Evolutionary conservation across 257 asterid genomes (phyloP), one percentile per base, ranked within the genome.

Genomic region (Echites panduratus): DNA sequence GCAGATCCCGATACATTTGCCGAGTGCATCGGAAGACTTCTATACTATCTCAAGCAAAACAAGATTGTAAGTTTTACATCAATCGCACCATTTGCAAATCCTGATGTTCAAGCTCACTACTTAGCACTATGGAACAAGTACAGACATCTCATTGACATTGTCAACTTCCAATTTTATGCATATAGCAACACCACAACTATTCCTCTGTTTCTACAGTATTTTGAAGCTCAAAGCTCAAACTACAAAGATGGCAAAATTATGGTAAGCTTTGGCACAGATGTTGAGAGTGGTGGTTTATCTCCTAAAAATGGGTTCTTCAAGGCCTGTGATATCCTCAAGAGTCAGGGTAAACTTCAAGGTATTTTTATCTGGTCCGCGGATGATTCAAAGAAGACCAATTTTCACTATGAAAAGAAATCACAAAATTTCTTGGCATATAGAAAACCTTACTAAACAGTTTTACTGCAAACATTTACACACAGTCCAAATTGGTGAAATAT

Each of bases 351-450:
- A 44, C 96, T 90, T 80, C 82, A 83, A 20, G 97, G 97, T 67
- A 90, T 88, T 79, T 90, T 90, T 75, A 81, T 90, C 71, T 88
- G 96, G 96, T 87, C 93, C 50, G 97, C 97, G 29, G 97, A 88
- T 81, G 89, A 90, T 70, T 90, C 97, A 29, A 84, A 79, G 90
- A 75, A 83, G 82, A 79, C 66, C 40, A 70, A 82, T 47, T 90
- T 88, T 76, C 27, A 5, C 52, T 81, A 85, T 58, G 96, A 88
- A 81, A 84, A 52, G 70, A 83, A 79, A 77, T 77, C 97, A 52
- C 97, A 88, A 66, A 66, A 76, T 68, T 78, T 89, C 68, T 79
- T 89, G 73, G 90, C 86, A 57, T 41, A 22, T 67, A 27, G 56
- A 29, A 66, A 62, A 41, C 43, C 41, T 41, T 3, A 9, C 41